A percentile compares a stretch with the other conserved stretches of the same genome.
These are phyloP conservation scores for Ilex asprella DNA, from an alignment of 257 asterid species.

Conservation along the genomic window DNA sequence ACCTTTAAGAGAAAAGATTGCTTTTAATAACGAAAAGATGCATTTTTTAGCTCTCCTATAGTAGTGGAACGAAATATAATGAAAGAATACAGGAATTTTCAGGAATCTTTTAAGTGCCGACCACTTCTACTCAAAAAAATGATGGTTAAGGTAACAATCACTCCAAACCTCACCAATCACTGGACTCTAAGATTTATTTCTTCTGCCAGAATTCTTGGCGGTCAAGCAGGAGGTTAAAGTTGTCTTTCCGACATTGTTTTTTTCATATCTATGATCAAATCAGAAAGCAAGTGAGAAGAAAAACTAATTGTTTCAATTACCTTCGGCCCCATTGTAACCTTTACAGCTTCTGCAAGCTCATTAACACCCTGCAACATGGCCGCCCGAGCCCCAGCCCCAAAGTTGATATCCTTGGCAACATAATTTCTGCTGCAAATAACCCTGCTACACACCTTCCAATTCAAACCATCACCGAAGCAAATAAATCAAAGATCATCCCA, in stretches of 20 bases:
- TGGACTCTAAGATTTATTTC: too few relatives aligned
- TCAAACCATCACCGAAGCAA: constrained; percentile 12
- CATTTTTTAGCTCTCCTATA: too few relatives aligned
- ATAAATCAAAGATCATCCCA: background rate
- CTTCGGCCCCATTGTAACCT: constrained; percentile 97
- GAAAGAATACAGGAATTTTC: too few relatives aligned
- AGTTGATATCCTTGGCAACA: constrained; percentile 75
- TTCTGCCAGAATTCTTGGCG: too few relatives aligned
- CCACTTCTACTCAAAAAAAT: too few relatives aligned
- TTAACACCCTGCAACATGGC: constrained; percentile 86
- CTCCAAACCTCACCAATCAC: too few relatives aligned
- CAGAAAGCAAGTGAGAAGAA: background rate
- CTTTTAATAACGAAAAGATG: background rate
- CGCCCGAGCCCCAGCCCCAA: constrained; percentile 67
- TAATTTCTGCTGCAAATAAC: constrained; percentile 55
- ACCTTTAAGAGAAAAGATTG: background rate
- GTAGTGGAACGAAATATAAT: too few relatives aligned
- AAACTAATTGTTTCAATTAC: constrained; percentile 21
- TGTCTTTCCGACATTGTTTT: too few relatives aligned
- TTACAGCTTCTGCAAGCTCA: constrained; percentile 91
- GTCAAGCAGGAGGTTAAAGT: too few relatives aligned
- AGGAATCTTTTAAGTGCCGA: too few relatives aligned
- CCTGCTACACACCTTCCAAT: constrained; percentile 42
- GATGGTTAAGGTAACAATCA: too few relatives aligned
- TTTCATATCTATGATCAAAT: too few relatives aligned